Evolutionary conservation across 805 yeast species (phyloP), one percentile per base, ranked within the genome.

Genomic region (Candida methanosorbosa): DNA sequence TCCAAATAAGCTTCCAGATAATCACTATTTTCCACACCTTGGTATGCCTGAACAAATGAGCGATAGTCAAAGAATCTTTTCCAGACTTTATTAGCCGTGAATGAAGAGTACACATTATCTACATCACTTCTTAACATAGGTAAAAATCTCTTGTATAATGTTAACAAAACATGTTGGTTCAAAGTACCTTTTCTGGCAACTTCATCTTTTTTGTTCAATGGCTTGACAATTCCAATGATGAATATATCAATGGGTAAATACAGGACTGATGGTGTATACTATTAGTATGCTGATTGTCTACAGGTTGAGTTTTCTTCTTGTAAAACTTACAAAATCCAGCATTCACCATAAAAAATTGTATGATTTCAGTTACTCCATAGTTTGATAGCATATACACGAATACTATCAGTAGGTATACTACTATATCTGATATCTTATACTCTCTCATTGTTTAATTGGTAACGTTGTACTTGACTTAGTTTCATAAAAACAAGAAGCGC

Each of bases 11-110:
- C 41, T n/a, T n/a, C n/a, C n/a, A n/a, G n/a, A 38, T 50, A 54
- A 3, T 38, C 30, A 20, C 54, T 44, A 33, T 59, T 55, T 16
- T 63, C 68, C 22, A 60, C 39, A 1, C 63, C 63, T 33, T 53
- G 54, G 39, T 53, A 52, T 0, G 54, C 52, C 37, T 61, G 64
- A 9, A 54, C 31, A n/a, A 54, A 37, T 3, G 50, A 41, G 27
- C 68, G 40, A n/a, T 44, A 42, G 24, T 48, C 50, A 28, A 54
- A 54, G 21, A 61, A 46, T 4, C 50, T 30, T 33, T 49, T 51
- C 58, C 61, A 59, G 1, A 57, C 54, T 5, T 40, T 29, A 32
- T 53, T 48, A 12, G 60, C 45, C n/a, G 55, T 38, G 27, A 59
- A 53, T 8, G 54, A 42, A 40, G 38, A 16, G 35, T 42, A 24